Percentiles rank a stretch among this genome's conserved stretches.
Evolutionary conservation across 1,139 yeast genomes (phyloP).

Genomic region (Blastobotrys buckinghamii): DNA sequence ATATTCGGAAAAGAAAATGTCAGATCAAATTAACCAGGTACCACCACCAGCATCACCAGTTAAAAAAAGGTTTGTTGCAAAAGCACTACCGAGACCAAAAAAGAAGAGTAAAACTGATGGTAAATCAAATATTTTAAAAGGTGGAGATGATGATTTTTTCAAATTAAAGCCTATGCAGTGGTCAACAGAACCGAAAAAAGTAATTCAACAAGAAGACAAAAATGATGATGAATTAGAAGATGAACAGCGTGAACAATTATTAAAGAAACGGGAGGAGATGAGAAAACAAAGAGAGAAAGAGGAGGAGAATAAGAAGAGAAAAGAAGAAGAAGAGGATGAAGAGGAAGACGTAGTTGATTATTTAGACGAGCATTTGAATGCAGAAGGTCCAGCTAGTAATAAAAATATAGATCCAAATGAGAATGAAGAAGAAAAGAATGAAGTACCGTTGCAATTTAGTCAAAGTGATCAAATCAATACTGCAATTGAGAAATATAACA

Average conservation of each 20-base stretch:
- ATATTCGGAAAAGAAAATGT: too few species aligned
- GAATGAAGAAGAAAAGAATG: background rate
- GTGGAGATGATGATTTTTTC: constrained; percentile 6
- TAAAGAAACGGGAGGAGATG: background rate
- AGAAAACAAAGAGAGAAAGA: background rate
- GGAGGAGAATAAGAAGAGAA: background rate
- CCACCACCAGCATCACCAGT: background rate
- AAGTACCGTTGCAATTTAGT: too few species aligned
- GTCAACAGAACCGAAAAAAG: background rate
- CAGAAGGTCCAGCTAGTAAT: background rate
- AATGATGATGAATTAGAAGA: background rate
- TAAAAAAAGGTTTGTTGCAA: background rate
- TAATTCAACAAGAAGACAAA: background rate
- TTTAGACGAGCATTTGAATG: constrained; percentile 1
- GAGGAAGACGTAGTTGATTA: background rate
- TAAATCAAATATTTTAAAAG: background rate
- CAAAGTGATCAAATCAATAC: too few species aligned
- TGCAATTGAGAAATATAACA: too few species aligned
- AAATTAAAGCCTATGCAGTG: too few species aligned
- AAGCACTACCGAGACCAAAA: background rate
- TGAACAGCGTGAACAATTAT: background rate
- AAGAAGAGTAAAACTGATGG: background rate
- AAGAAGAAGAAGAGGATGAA: background rate
- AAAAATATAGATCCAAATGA: background rate
- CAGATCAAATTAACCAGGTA: too few species aligned